phyloP scores from a whole-genome alignment of 768 basidiomycete genomes.

The Tulasnella sp. region DNA sequence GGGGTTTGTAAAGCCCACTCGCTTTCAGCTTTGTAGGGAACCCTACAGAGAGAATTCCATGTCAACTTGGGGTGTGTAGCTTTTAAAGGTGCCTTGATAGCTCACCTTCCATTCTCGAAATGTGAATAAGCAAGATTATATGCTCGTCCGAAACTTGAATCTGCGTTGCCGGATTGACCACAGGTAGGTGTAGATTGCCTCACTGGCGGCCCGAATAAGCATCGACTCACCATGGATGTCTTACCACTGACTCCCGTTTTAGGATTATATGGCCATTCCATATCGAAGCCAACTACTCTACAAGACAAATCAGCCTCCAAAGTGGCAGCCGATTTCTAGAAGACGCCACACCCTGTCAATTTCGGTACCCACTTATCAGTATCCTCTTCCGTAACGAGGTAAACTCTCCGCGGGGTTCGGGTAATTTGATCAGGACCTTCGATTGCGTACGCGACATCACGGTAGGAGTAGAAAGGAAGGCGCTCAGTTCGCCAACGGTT shows the following conservation, averaged over 20 bases:
- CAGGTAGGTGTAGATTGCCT: not conserved
- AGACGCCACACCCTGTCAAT: not conserved
- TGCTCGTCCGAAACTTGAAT: constrained; percentile 47
- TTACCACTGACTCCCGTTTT: not conserved
- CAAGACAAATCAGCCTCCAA: not conserved
- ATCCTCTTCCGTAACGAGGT: not conserved
- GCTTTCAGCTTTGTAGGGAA: constrained; percentile 48
- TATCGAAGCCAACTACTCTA: constrained; percentile 12
- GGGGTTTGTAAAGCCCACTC: constrained; percentile 6
- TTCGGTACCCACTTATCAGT: not conserved
- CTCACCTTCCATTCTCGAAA: constrained; percentile 49
- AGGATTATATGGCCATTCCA: not conserved
- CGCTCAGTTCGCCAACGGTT: not conserved
- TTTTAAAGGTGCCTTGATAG: not conserved
- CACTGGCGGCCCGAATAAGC: not conserved
- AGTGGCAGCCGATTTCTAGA: not conserved
- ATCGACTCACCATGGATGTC: not conserved
- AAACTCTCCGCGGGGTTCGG: not conserved
- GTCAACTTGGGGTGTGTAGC: not conserved
- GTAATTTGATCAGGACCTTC: not conserved
- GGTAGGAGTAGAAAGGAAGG: not conserved
- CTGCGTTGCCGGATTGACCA: not conserved
- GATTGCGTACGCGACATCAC: not conserved
- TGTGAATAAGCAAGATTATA: constrained; percentile 49
- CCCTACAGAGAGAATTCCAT: constrained; percentile 37